Base-by-base conservation (phyloP, 2,329 filamentous ascomycete genomes). In the Colletotrichum sp. region DNA sequence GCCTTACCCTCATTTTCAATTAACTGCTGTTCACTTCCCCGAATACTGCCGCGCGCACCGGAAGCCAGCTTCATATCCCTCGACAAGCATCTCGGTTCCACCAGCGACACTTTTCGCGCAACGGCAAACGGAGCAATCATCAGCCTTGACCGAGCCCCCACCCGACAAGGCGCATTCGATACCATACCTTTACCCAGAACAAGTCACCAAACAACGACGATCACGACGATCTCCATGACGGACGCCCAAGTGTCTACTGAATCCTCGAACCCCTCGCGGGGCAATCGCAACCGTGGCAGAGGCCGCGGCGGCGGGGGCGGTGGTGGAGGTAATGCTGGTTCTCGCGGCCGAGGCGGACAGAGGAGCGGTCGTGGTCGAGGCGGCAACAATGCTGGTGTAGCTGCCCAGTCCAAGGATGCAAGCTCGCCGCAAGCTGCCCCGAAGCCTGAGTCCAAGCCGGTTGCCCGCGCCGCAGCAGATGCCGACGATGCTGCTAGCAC, bases 401-500 rank as follows among this genome's bases (percentile, higher is more conserved):
- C 52, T 18, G 26, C 63, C 32, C 73, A 61, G 21, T 7, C 70
- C 14, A 38, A 52, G n/a, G 26, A 28, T 43, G 43, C 56, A 30
- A 73, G 28, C 70, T 58, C 64, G 52, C 48, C 56, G 10, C 63
- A 68, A 14, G n/a, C 63, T 5, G 9, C 56, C 7, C 28, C 21
- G 38, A 77, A 74, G 48, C 48, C 74, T 36, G 72, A 76, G 34
- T 56, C 78, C 62, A 62, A 77, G 48, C 62, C 79, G 38, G 61
- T 81, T 28, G 77, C 70, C 36, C 79, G 80, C 43, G 76, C 79
- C 68, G 78, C 79, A 10, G 76, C 80, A 56, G 80, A 80, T 13
- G 78, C 76, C 65, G 81, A 79, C 65, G 81, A 84, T 76, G 87
- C 84, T 4, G 90, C 90, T 63, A 90, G 90, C 32, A 90, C 89